These are phyloP conservation scores for Ustilago curta DNA, from an alignment of 1,284 basidiomycete species.

Conservation along the genomic window DNA sequence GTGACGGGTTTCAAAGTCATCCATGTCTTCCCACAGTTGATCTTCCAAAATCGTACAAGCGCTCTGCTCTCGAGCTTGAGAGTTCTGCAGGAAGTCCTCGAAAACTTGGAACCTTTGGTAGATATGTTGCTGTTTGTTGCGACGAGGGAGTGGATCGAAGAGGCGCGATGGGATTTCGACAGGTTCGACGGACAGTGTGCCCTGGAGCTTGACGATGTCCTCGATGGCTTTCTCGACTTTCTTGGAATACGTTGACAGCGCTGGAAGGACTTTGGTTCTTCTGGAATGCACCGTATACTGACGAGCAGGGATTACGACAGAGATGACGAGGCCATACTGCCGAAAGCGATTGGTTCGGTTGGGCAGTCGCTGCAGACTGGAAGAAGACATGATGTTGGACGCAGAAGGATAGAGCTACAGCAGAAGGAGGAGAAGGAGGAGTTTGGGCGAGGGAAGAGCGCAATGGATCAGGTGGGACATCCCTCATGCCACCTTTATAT, in stretches of 20 bases:
- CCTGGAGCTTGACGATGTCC: neutral
- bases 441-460: neutral
- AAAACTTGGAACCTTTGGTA: neutral
- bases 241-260: neutral
- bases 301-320: neutral
- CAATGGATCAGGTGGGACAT: too few species aligned
- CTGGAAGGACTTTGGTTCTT: neutral
- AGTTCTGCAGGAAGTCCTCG: neutral
- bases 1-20: neutral
- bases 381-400: constrained; percentile 10
- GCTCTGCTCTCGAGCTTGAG: neutral
- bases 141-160: constrained; percentile 20
- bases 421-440: neutral
- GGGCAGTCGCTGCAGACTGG: constrained; percentile 14
- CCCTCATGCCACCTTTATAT: neutral
- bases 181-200: neutral
- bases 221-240: constrained; percentile 1
- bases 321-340: constrained; percentile 3
- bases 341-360: neutral
- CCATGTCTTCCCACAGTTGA: neutral
- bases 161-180: constrained; percentile 6
- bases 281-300: constrained; percentile 4
- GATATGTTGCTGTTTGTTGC: neutral
- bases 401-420: neutral
- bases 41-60: neutral